Conservation (phyloP, 2,329 filamentous ascomycete species). For the Esteya vermicola region DNA sequence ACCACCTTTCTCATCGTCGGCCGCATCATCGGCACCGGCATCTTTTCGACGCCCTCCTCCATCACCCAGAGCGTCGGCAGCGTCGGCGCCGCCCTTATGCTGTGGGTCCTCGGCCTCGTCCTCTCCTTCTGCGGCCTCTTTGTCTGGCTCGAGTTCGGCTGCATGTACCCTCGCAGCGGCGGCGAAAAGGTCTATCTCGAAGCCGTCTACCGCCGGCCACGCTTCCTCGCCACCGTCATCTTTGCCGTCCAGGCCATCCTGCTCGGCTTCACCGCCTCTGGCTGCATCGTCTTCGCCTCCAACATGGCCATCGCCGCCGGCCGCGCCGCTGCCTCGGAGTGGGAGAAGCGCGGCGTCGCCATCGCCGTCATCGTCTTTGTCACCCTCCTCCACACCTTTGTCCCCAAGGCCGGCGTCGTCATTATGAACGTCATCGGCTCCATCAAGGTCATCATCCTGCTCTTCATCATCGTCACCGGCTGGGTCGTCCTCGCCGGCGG, state of each 20-base stretch:
- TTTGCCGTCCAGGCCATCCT: conserved; percentile 27
- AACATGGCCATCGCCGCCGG: conserved; percentile 35
- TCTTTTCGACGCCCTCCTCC: conserved; percentile 40
- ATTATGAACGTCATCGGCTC: conserved; percentile 44
- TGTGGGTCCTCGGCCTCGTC: conserved; percentile 22
- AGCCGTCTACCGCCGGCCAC: conserved; percentile 42
- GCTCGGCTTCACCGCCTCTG: conserved; percentile 9
- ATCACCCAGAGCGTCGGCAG: conserved; percentile 38
- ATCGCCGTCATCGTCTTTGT: conserved; percentile 40
- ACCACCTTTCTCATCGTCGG: conserved; percentile 11
- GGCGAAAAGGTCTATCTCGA: conserved; percentile 56
- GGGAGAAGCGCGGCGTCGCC: conserved; percentile 42
- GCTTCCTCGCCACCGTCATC: conserved; percentile 44
- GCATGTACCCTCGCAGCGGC: conserved; percentile 46
- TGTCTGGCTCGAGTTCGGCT: conserved; percentile 49
- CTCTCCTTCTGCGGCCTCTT: conserved; percentile 44
- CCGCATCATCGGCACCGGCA: conserved; percentile 17
- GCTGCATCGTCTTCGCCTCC: conserved; percentile 15
- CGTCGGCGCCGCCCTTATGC: conserved; percentile 28
- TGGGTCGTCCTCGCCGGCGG: conserved; percentile 40
- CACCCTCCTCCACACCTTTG: conserved; percentile 33
- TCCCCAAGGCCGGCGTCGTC: conserved; percentile 43
- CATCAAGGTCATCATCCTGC: conserved; percentile 44
- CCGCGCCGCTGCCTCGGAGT: conserved; percentile 32
- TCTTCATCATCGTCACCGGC: conserved; percentile 48